phyloP scores from a whole-genome alignment of 1,284 basidiomycete species.

The Microbotryum silenes-acaulis region DNA sequence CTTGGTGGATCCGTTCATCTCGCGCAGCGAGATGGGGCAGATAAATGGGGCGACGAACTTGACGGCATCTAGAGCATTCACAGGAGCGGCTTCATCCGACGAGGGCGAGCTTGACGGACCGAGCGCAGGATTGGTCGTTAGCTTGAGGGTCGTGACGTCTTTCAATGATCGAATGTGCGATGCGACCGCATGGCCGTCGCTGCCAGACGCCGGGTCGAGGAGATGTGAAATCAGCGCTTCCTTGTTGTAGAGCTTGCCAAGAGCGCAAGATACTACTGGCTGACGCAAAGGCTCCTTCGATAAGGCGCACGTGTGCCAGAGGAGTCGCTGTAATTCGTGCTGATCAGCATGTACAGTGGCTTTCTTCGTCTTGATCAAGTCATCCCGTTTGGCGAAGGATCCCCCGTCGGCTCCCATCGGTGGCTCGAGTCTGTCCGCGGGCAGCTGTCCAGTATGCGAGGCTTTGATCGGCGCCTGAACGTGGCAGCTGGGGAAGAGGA shows the following conservation, averaged over 20 bases:
- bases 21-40: constrained; percentile 80
- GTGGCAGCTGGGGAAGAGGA: no score
- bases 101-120: constrained; percentile 42
- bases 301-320: constrained; percentile 83
- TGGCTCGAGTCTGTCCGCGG: not conserved
- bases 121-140: constrained; percentile 67
- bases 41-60: constrained; percentile 59
- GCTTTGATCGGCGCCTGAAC: not conserved
- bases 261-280: constrained; percentile 76
- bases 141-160: constrained; percentile 74
- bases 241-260: constrained; percentile 91
- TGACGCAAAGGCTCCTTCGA: constrained; percentile 81
- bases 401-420: constrained; percentile 29
- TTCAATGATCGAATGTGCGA: constrained; percentile 79
- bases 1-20: constrained; percentile 82
- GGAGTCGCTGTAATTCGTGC: constrained; percentile 58
- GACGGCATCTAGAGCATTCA: constrained; percentile 41
- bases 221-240: constrained; percentile 81
- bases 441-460: not conserved
- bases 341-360: constrained; percentile 79
- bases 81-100: constrained; percentile 33
- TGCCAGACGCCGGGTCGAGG: constrained; percentile 48
- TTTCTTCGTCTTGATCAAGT: constrained; percentile 64
- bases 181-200: constrained; percentile 36
- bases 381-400: constrained; percentile 65